Base-by-base conservation (phyloP, 2,329 filamentous ascomycete species). In the Peltaster fructicola region DNA sequence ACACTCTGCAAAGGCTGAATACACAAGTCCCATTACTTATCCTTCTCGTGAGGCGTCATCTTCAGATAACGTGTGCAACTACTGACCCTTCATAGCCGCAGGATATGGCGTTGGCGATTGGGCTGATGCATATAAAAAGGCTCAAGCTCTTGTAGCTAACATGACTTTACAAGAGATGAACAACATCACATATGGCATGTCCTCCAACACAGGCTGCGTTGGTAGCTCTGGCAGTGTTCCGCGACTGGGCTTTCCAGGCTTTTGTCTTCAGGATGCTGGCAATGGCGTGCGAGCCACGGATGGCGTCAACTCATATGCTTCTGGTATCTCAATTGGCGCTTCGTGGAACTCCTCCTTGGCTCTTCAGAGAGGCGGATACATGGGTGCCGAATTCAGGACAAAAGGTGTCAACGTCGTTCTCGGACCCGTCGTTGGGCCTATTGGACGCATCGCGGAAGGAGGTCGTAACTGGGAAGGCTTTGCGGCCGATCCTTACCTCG, bases 381-480 rank as follows among this genome's bases (percentile, higher is more conserved):
- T 73, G 54, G 68, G 61, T 0, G 52, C 52, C 3, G 67, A 73
- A 32, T 70, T 68, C 38, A 61, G 39, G 31, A 39, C 35, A 14
- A 50, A 50, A 53, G 36, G 53, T 17, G 62, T 71, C 15, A 72
- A 81, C 11, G 59, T 80, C 27, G 70, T 68, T 31, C 57, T 81
- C 4, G 75, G 73, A 1, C 75, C 74, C 2, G 57, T 63, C 0
- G 70, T 79, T 14, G 74, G 73, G 0, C 65, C 76, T 1, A 46
- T 81, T 3, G 76, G 76, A 1, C 62, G 73, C 7, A 75, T 79
- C 38, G 74, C 75, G 0, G 61, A 68, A 23, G 74, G 71, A 9
- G 46, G 46, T 3, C 63, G 76, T n/a, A 75, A 66, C 39, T 81
- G 74, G 74, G 76, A 82, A 42, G 67, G 68, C 0, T 81, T 81